Base-by-base conservation (phyloP, 2,329 filamentous ascomycete species). In the Leptosphaerulina australis region DNA sequence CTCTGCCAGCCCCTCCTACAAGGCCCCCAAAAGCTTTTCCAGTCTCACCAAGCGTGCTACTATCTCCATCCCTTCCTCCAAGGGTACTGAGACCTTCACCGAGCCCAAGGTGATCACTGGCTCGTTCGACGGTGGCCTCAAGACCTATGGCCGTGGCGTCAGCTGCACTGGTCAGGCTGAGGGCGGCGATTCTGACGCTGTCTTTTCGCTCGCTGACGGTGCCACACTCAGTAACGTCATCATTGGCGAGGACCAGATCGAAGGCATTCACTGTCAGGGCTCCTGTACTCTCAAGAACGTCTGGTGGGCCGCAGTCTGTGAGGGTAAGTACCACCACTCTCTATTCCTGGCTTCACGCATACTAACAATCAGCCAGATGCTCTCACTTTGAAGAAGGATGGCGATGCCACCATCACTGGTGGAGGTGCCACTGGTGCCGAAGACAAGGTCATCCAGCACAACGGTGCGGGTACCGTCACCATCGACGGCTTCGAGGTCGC, bases 221-320 rank as follows among this genome's bases (percentile, higher is more conserved):
- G 79, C 74, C 15, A 77, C 76, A 15, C 68, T 82, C 34, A 75
- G 72, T 56, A 81, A 81, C 59, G 79, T 76, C 65, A 81, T 82
- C 66, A 81, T 82, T 47, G 79, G 79, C 15, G 68, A 70, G 24
- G 74, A 76, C 50, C 75, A 80, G 60, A 72, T 75, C 18, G 79
- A 54, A 30, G 50, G 50, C 24, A 47, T 54, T 6, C 50, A 54
- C 30, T 54, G 50, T 25, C 39, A 55, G 81, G 64, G 79, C 77
- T 54, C 44, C 24, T 80, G 79, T 66, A 78, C 74, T 18, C 66
- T 79, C 25, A 70, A 72, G 45, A 76, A 76, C 55, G 74, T 77
- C 36, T 76, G 73, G 71, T 76, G 68, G 63, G 56, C 61, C 28
- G 66, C 65, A 25, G 69, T 75, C 38, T 74, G 69, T 62, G 65